A percentile compares a stretch with the other conserved stretches of the same genome.
phyloP scores from a whole-genome alignment of 1,284 basidiomycete genomes.

The Lentinula novae-zelandiae region DNA sequence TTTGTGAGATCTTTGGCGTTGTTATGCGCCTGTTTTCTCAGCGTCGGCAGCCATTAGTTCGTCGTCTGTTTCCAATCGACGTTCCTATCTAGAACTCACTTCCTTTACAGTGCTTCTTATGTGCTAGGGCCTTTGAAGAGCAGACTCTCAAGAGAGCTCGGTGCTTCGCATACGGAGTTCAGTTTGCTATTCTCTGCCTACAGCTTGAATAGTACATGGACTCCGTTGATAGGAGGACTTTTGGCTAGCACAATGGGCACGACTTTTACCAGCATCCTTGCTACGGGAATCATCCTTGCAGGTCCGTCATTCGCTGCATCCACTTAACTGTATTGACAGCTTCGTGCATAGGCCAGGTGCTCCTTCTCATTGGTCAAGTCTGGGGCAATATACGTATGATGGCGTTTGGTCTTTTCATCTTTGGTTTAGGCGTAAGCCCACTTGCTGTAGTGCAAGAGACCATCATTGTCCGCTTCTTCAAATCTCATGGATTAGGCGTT shows the following conservation, averaged over 20 bases:
- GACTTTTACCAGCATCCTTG: conserved; percentile 64
- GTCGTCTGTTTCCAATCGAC: conserved; percentile 20
- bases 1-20: conserved; percentile 59
- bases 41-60: conserved; percentile 75
- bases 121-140: conserved; percentile 76
- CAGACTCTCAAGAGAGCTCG: conserved; percentile 65
- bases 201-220: conserved; percentile 79
- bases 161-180: conserved; percentile 75
- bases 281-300: conserved; percentile 65
- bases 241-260: conserved; percentile 68
- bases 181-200: conserved; percentile 72
- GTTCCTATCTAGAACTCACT: conserved; percentile 4
- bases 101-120: conserved; percentile 53
- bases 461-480: conserved; percentile 79
- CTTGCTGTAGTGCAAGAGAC: conserved; percentile 76
- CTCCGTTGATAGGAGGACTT: conserved; percentile 68
- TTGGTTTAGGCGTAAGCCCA: conserved; percentile 76
- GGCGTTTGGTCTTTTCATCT: conserved; percentile 70
- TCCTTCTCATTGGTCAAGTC: conserved; percentile 62
- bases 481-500: conserved; percentile 69
- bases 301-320: conserved; percentile 32
- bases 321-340: background rate
- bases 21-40: conserved; percentile 70
- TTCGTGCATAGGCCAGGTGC: conserved; percentile 44
- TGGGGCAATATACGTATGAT: conserved; percentile 57